phyloP scores from a whole-genome alignment of 164 flowering plant species.

The Liriodendron chinense region DNA sequence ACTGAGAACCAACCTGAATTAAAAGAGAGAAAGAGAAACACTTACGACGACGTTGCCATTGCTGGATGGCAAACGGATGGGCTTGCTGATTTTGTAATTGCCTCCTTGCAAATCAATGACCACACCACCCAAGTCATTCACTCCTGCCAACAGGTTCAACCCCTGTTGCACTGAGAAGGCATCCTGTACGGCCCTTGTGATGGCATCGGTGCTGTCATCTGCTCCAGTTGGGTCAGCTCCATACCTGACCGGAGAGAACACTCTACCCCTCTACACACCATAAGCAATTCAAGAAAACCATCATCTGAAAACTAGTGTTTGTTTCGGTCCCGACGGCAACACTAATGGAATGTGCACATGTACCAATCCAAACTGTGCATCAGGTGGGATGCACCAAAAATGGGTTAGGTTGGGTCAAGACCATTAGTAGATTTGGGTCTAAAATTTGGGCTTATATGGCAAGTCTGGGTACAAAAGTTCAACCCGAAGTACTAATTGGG shows the following conservation, averaged over 20 bases:
- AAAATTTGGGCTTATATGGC: no score
- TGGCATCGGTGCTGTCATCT: not conserved
- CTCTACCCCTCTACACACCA: not conserved
- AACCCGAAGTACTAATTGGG: no score
- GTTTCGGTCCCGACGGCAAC: no score
- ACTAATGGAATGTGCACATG: no score
- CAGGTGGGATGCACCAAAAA: no score
- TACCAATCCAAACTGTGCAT: no score
- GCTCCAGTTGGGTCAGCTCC: not conserved
- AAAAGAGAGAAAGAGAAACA: not conserved
- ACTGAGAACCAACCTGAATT: no score
- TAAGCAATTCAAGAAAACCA: not conserved
- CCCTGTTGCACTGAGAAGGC: not conserved
- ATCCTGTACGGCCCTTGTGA: not conserved
- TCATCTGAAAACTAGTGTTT: no score
- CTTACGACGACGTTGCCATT: constrained; percentile 8
- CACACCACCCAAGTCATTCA: not conserved
- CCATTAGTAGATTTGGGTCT: no score
- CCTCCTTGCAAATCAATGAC: not conserved
- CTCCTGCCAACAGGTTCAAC: not conserved
- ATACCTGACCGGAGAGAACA: not conserved
- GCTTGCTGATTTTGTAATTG: constrained; percentile 33
- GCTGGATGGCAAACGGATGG: constrained; percentile 33
- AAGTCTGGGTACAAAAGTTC: no score
- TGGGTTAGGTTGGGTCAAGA: no score